Percentiles rank a stretch among this genome's conserved stretches.
phyloP scores from a whole-genome alignment of 345 rosid genomes.

The Camelina hispida region DNA sequence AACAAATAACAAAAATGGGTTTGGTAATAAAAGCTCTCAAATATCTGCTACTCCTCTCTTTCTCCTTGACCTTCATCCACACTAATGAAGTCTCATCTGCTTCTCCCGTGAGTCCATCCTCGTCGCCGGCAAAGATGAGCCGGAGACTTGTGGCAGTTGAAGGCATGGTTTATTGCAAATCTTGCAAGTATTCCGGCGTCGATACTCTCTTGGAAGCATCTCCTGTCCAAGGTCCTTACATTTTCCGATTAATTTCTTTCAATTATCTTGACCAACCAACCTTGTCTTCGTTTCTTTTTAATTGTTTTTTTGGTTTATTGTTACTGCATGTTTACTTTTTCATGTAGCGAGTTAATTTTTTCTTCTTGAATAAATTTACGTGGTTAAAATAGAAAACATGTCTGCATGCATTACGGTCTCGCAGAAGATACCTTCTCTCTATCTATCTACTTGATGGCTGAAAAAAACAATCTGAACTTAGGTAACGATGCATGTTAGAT shows the following conservation, averaged over 20 bases:
- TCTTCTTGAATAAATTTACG: background rate
- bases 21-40: conserved; percentile 18
- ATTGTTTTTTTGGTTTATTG: background rate
- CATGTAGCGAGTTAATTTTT: background rate
- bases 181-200: conserved; percentile 76
- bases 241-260: background rate
- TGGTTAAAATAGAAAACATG: background rate
- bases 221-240: conserved; percentile 62
- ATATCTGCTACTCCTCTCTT: conserved; percentile 1
- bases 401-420: conserved; percentile 5
- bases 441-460: background rate
- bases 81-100: conserved; percentile 15
- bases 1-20: conserved; percentile 26
- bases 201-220: conserved; percentile 72
- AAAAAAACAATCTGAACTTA: background rate
- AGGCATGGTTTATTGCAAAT: conserved; percentile 87
- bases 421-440: background rate
- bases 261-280: background rate
- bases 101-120: conserved; percentile 43
- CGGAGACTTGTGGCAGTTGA: conserved; percentile 74
- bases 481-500: too few relatives aligned
- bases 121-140: conserved; percentile 33
- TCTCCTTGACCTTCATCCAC: conserved; percentile 6
- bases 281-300: background rate
- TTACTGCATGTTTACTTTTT: conserved; percentile 21